These are phyloP conservation scores for Hyphopichia fennica DNA, from an alignment of 1,139 yeast species.

Conservation along the genomic window DNA sequence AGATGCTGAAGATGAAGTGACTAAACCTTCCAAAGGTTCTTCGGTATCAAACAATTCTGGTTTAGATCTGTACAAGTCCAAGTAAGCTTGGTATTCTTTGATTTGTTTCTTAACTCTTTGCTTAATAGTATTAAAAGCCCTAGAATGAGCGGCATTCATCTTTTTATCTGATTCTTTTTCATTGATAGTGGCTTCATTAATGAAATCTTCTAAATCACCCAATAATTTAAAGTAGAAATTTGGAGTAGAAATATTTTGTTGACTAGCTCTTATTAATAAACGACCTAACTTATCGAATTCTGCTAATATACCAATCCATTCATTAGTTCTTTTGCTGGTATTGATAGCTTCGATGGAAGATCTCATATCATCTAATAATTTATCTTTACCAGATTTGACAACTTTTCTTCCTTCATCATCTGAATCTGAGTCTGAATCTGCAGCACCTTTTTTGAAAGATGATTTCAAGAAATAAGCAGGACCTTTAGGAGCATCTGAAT, in stretches of 20 bases:
- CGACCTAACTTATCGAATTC: slow-evolving; percentile 81
- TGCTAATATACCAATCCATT: slow-evolving; percentile 74
- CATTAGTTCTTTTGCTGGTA: slow-evolving; percentile 66
- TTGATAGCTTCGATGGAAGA: slow-evolving; percentile 67
- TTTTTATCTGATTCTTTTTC: slow-evolving; percentile 65
- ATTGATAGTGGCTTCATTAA: slow-evolving; percentile 55
- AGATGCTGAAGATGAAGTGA: slow-evolving; percentile 28
- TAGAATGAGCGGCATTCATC: slow-evolving; percentile 79
- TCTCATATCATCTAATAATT: slow-evolving; percentile 84
- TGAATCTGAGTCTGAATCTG: slow-evolving; percentile 50
- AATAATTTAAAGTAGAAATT: slow-evolving; percentile 67
- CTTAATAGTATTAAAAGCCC: slow-evolving; percentile 83
- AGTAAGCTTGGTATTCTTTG: slow-evolving; percentile 62
- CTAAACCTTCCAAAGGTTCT: slow-evolving; percentile 31
- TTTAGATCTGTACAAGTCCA: slow-evolving; percentile 61
- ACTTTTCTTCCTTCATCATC: slow-evolving; percentile 77
- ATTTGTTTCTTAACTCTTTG: slow-evolving; percentile 85
- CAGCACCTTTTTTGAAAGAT: slow-evolving; percentile 50
- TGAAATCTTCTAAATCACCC: slow-evolving; percentile 70
- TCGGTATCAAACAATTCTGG: slow-evolving; percentile 74
- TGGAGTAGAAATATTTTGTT: slow-evolving; percentile 75
- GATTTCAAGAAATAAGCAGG: slow-evolving; percentile 60
- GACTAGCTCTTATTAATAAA: slow-evolving; percentile 64
- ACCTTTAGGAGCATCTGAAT: slow-evolving; percentile 48
- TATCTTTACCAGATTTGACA: slow-evolving; percentile 92